Evolutionary conservation across 192 early-diverging fungal species (phyloP).

Genomic region (Backusella circina): DNA sequence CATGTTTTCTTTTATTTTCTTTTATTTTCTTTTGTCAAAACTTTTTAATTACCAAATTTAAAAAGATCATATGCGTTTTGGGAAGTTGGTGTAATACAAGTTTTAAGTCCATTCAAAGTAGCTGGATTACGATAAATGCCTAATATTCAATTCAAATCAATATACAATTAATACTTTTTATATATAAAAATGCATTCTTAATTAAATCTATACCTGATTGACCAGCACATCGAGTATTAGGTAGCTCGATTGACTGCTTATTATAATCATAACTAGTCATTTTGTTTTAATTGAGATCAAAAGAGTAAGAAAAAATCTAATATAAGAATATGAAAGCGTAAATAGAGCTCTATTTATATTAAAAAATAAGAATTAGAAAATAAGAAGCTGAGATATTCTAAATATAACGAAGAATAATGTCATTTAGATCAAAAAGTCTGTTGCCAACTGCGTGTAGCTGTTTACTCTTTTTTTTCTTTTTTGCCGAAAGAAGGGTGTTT

Average conservation of each 20-base stretch:
- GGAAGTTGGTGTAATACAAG: constrained; percentile 37
- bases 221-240: constrained; percentile 41
- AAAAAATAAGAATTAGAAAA: not conserved
- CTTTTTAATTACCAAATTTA: constrained; percentile 32
- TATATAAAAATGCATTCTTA: not conserved
- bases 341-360: not conserved
- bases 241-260: constrained; percentile 47
- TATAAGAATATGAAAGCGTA: not conserved
- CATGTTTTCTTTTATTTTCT: not conserved
- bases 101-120: constrained; percentile 22
- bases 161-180: not conserved
- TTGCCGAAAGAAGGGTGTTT: not conserved
- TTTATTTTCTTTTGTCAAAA: not conserved
- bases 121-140: not conserved
- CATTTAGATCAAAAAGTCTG: not conserved
- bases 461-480: not conserved
- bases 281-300: not conserved
- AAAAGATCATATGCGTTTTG: constrained; percentile 47
- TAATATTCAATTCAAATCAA: not conserved
- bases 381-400: not conserved
- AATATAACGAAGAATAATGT: not conserved
- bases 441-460: not conserved
- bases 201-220: constrained; percentile 40
- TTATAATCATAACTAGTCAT: constrained; percentile 37
- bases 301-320: not conserved